Evolutionary conservation across 441 rosid genomes (phyloP).

Genomic region (Bocquillonia castaneifolia): DNA sequence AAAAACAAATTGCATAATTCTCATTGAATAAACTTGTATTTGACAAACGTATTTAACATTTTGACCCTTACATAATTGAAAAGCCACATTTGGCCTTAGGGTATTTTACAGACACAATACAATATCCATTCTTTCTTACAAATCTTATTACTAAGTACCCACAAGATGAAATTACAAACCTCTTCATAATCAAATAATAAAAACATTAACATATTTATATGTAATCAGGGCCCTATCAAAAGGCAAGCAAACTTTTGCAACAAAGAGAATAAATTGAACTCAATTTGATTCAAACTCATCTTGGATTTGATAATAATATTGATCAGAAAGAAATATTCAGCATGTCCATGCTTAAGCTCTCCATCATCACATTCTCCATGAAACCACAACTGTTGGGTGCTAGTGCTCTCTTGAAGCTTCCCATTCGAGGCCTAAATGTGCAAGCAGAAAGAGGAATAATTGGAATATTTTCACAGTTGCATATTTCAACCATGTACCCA

Average conservation of each 20-base stretch:
- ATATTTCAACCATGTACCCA: slow-evolving; percentile 59
- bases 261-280: neutral
- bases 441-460: slow-evolving; percentile 41
- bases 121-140: neutral
- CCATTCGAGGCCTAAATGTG: slow-evolving; percentile 29
- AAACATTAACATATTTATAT: neutral
- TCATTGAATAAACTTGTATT: neutral
- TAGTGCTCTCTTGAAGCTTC: slow-evolving; percentile 33
- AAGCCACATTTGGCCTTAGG: slow-evolving; percentile 11
- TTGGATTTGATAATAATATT: neutral
- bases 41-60: neutral
- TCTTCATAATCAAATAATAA: neutral
- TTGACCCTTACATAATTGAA: neutral
- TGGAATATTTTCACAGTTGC: slow-evolving; percentile 61
- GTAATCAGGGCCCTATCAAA: neutral
- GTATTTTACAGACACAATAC: neutral
- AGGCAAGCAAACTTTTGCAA: neutral
- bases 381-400: slow-evolving; percentile 39
- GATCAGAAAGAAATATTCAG: slow-evolving; percentile 48
- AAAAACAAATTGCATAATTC: neutral
- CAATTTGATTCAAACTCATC: neutral
- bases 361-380: slow-evolving; percentile 65
- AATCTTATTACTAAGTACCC: slow-evolving; percentile 1
- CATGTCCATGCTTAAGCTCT: slow-evolving; percentile 66
- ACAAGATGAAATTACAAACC: neutral